Evolutionary conservation across 2,329 filamentous ascomycete genomes (phyloP).

Genomic region (Talaromyces sp.): DNA sequence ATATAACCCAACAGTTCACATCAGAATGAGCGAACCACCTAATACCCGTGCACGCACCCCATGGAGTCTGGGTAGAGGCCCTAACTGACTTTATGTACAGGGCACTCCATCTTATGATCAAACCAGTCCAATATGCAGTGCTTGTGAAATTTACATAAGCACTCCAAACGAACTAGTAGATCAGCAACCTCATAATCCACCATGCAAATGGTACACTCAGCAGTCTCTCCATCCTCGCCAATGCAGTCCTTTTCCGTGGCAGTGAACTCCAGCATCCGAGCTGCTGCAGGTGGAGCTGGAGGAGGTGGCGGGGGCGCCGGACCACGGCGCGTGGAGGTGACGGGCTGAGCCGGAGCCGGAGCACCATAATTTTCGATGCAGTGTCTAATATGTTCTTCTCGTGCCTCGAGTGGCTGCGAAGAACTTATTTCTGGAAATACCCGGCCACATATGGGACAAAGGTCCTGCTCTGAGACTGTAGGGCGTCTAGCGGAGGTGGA

Average conservation of each 20-base stretch:
- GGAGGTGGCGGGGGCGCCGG: slow-evolving; percentile 24
- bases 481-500: slow-evolving; percentile 17
- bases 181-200: slow-evolving; percentile 65
- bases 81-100: slow-evolving; percentile 58
- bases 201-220: slow-evolving; percentile 67
- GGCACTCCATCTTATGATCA: slow-evolving; percentile 60
- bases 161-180: slow-evolving; percentile 62
- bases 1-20: background rate
- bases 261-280: slow-evolving; percentile 52
- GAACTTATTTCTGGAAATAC: slow-evolving; percentile 42
- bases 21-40: background rate
- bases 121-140: slow-evolving; percentile 65
- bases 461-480: slow-evolving; percentile 45
- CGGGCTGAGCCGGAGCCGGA: slow-evolving; percentile 11
- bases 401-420: slow-evolving; percentile 42
- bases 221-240: slow-evolving; percentile 53
- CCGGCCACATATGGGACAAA: slow-evolving; percentile 51
- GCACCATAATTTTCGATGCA: slow-evolving; percentile 46
- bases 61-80: too few species aligned
- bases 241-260: slow-evolving; percentile 67
- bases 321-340: slow-evolving; percentile 15
- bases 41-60: too few species aligned
- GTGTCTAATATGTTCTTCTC: slow-evolving; percentile 49
- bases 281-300: slow-evolving; percentile 25
- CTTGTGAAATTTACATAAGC: slow-evolving; percentile 66